Evolutionary conservation across 2,329 filamentous ascomycete genomes (phyloP).

Genomic region (Fusarium foetens): DNA sequence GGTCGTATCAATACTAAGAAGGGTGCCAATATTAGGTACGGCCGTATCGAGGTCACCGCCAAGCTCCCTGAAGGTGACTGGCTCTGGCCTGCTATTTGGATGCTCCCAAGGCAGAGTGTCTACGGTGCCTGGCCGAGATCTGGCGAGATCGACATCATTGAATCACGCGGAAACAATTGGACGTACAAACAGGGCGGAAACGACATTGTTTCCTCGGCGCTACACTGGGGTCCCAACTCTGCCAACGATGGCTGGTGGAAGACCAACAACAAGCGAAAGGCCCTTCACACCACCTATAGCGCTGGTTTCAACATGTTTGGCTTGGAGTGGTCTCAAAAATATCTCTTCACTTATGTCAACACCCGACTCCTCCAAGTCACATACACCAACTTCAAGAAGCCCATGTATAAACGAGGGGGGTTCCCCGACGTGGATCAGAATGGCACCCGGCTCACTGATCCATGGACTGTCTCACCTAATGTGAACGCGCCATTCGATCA

Average conservation of each 20-base stretch:
- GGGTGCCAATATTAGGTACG: conserved; percentile 78
- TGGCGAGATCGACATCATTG: conserved; percentile 85
- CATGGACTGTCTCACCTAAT: conserved; percentile 70
- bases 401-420: conserved; percentile 74
- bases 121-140: conserved; percentile 84
- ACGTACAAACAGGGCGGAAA: conserved; percentile 81
- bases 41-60: conserved; percentile 82
- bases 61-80: conserved; percentile 82
- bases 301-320: conserved; percentile 79
- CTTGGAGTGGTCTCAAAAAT: conserved; percentile 88
- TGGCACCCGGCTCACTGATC: conserved; percentile 70
- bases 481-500: conserved; percentile 79
- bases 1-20: conserved; percentile 81
- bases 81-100: conserved; percentile 94
- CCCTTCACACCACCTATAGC: conserved; percentile 79
- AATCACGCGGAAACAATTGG: conserved; percentile 85
- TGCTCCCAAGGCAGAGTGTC: conserved; percentile 77
- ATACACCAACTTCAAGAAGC: conserved; percentile 77
- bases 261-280: conserved; percentile 80
- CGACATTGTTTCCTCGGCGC: conserved; percentile 79
- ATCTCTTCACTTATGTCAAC: conserved; percentile 88
- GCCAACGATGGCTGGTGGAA: conserved; percentile 84
- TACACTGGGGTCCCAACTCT: conserved; percentile 83
- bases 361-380: conserved; percentile 81
- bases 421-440: conserved; percentile 74